Percentiles rank a stretch among this genome's conserved stretches.
These are phyloP conservation scores for Liquidambar formosana DNA, from an alignment of 164 flowering plant genomes.

Conservation along the genomic window DNA sequence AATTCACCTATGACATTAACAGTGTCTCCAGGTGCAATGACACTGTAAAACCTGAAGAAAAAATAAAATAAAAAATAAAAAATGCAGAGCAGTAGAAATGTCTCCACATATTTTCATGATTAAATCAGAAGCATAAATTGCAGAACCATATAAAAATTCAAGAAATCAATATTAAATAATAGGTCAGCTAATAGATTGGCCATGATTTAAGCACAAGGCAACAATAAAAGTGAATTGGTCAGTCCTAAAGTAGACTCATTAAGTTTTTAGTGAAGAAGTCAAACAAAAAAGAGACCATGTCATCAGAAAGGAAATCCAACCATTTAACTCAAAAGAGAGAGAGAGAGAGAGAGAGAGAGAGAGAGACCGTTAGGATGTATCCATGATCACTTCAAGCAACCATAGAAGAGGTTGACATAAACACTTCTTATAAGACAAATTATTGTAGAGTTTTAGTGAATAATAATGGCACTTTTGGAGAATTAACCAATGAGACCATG, in stretches of 20 bases:
- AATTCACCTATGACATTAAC: conserved; percentile 85
- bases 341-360: too few relatives aligned
- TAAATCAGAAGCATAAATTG: background rate
- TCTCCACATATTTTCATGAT: background rate
- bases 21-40: conserved; percentile 91
- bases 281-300: background rate
- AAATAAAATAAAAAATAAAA: background rate
- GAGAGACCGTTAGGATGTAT: too few relatives aligned
- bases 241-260: background rate
- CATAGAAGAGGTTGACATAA: background rate
- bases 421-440: background rate
- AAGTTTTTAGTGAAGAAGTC: background rate
- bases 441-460: background rate
- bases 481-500: background rate
- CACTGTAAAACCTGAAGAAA: conserved; percentile 66
- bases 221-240: background rate
- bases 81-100: background rate
- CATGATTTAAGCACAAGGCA: background rate
- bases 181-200: background rate
- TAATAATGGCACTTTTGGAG: background rate
- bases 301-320: background rate
- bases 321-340: too few relatives aligned
- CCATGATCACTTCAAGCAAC: background rate
- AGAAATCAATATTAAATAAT: background rate
- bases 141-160: background rate